Evolutionary conservation across 106 monocot genomes (phyloP).

Genomic region (Iris macrosiphon): DNA sequence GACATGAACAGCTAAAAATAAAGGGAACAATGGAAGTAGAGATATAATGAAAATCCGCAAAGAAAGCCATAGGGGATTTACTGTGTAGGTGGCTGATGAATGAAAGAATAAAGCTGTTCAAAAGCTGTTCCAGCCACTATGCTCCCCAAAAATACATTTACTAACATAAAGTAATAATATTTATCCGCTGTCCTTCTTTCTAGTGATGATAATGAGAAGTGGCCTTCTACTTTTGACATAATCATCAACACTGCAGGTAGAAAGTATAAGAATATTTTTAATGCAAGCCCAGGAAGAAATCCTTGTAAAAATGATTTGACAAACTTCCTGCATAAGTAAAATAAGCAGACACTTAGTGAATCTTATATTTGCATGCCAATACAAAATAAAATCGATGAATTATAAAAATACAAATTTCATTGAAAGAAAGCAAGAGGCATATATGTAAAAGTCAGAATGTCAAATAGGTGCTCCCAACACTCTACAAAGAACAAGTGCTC

Average conservation of each 20-base stretch:
- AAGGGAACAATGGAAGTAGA: too few relatives aligned
- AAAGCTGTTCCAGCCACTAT: slow-evolving; percentile 38
- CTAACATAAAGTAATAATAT: slow-evolving; percentile 30
- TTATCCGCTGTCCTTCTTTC: slow-evolving; percentile 25
- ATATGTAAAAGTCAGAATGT: too few relatives aligned
- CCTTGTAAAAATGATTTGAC: slow-evolving; percentile 42
- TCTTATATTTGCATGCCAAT: too few relatives aligned
- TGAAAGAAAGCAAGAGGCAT: too few relatives aligned
- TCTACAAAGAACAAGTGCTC: too few relatives aligned
- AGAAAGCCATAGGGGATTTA: slow-evolving; percentile 9
- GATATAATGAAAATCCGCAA: neutral
- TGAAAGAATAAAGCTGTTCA: slow-evolving; percentile 29
- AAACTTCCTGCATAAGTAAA: slow-evolving; percentile 6
- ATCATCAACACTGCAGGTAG: slow-evolving; percentile 31
- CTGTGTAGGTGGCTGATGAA: slow-evolving; percentile 32
- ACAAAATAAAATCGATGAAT: too few relatives aligned
- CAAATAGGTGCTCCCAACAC: too few relatives aligned
- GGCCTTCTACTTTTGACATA: slow-evolving; percentile 38
- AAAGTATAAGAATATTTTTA: slow-evolving; percentile 29
- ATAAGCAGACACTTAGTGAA: too few relatives aligned
- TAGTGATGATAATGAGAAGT: slow-evolving; percentile 22
- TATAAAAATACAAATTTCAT: neutral
- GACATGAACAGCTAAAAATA: too few relatives aligned
- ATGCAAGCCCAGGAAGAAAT: slow-evolving; percentile 34
- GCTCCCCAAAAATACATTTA: slow-evolving; percentile 36